Percentiles rank a stretch among this genome's conserved stretches.
Conservation (phyloP, 495 filamentous ascomycete species). For the Tuber borchii region DNA sequence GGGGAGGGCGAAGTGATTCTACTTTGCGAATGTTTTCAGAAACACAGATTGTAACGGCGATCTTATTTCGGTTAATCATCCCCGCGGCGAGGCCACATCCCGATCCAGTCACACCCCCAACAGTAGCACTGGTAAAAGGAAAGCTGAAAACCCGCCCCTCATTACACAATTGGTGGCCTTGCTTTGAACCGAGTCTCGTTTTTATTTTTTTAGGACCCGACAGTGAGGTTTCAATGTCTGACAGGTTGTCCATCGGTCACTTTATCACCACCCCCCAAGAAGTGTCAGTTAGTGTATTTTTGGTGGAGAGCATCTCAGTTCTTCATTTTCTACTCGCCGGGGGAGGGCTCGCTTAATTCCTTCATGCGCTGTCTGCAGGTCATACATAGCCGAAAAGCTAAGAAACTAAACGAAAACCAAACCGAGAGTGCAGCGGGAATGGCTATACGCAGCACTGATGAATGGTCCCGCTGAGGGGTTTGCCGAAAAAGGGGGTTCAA, state of each 20-base stretch:
- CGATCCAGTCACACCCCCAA: not conserved
- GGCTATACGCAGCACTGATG: not conserved
- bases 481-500: not conserved
- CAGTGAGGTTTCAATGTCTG: not conserved
- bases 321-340: not conserved
- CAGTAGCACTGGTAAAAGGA: not conserved
- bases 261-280: not conserved
- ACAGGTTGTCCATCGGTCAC: not conserved
- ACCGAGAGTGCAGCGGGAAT: not conserved
- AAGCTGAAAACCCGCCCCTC: not conserved
- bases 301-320: not conserved
- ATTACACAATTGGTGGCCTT: not conserved
- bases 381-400: not conserved
- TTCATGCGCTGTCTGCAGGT: not conserved
- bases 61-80: not conserved
- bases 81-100: not conserved
- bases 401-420: not conserved
- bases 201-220: not conserved
- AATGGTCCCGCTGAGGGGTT: not conserved
- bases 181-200: not conserved
- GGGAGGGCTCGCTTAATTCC: not conserved
- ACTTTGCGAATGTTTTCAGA: not conserved
- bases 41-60: not conserved
- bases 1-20: not conserved
- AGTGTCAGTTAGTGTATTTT: not conserved